Evolutionary conservation across 2,329 filamentous ascomycete species (phyloP).

Genomic region (Orbilia quercus): DNA sequence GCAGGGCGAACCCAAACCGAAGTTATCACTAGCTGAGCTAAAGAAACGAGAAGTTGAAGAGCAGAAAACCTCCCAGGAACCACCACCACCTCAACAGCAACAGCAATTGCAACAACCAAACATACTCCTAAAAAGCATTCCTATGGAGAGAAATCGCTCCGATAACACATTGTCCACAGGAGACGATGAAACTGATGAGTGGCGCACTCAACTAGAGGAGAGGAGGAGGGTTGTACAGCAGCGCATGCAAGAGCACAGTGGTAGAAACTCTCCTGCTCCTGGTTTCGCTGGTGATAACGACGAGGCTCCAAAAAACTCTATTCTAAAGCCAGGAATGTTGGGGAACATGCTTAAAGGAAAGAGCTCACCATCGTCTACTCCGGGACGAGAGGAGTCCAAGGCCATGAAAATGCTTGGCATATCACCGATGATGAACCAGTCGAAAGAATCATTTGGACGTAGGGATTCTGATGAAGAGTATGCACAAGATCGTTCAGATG

Average conservation of each 20-base stretch:
- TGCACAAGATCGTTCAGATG: constrained; percentile 19
- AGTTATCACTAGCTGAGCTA: constrained; percentile 37
- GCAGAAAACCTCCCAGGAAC: constrained; percentile 8
- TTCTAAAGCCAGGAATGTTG: constrained; percentile 49
- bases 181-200: constrained; percentile 49
- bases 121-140: constrained; percentile 10
- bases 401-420: constrained; percentile 49
- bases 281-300: constrained; percentile 43
- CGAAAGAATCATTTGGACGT: constrained; percentile 49
- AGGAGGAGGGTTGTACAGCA: constrained; percentile 47
- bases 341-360: constrained; percentile 54
- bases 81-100: constrained; percentile 24
- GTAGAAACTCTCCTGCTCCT: constrained; percentile 53
- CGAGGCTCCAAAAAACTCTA: constrained; percentile 48
- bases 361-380: constrained; percentile 23
- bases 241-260: constrained; percentile 51
- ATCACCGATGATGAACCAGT: constrained; percentile 47
- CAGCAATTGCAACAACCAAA: constrained; percentile 14
- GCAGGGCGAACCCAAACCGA: constrained; percentile 32
- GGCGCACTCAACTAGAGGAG: constrained; percentile 50
- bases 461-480: constrained; percentile 38
- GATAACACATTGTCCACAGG: constrained; percentile 39
- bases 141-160: constrained; percentile 49
- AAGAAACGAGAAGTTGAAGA: constrained; percentile 37
- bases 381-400: constrained; percentile 29